Base-by-base conservation (phyloP, 2,329 filamentous ascomycete genomes). In the Alternaria triticimaculans region DNA sequence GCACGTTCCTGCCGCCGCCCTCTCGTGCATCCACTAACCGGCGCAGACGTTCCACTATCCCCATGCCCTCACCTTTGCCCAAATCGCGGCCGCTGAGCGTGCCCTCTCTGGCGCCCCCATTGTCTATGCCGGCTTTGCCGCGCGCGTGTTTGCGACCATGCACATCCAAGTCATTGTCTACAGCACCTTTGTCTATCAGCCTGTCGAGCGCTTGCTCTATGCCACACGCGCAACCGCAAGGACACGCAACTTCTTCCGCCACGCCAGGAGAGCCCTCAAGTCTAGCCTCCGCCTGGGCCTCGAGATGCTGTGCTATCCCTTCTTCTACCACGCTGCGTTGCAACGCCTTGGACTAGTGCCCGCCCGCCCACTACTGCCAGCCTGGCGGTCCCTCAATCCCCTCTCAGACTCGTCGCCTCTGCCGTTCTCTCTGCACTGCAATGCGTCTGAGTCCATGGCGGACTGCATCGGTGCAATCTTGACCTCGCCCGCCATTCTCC, bases 311-410 rank as follows among this genome's bases (percentile, higher is more conserved):
- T 74, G 75, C 55, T 79, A 73, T 59, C 76, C 78, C 5, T 70
- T 79, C n/a, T 69, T 68, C 7, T 77, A 79, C 46, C 73, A 78
- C 64, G 69, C 70, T 6, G 65, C 58, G 46, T 62, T 79, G 20
- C 77, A 79, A 67, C 65, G 73, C 26, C 63, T 80, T 30, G 76
- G 75, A 3, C 69, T 80, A 8, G 48, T 73, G 11, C 67, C 76
- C 41, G 69, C 75, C 44, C 67, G 60, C 20, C 75, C 75, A 20
- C 55, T 77, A 8, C 62, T 78, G 12, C 77, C 77, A 14, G 57
- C 63, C 15, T 72, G 71, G 68, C 69, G 46, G 33, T 63, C 74
- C 1, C 73, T 78, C 37, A 65, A 75, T 21, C 76, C 76, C 2
- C 76, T 78, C 41, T 77, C 75, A n/a, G 26, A 46, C 4, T 62